Conservation (phyloP, 2,329 filamentous ascomycete species). For the Colletotrichum navitas region DNA sequence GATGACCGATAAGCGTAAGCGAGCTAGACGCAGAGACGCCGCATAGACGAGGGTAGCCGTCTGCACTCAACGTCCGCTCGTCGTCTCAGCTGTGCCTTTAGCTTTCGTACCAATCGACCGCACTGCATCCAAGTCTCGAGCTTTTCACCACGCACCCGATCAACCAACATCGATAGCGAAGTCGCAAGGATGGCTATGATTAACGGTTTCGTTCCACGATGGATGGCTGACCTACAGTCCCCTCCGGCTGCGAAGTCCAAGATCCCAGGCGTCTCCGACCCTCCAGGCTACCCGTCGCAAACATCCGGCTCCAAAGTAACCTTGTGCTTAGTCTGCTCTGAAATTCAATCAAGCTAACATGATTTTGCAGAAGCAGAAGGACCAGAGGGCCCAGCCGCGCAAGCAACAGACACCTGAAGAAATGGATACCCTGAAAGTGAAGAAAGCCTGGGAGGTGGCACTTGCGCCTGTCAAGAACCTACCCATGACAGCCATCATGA, state of each 20-base stretch:
- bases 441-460: conserved; percentile 98
- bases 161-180: background rate
- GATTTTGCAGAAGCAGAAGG: conserved; percentile 61
- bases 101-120: conserved; percentile 17
- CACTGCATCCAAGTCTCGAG: conserved; percentile 2
- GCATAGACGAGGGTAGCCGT: conserved; percentile 26
- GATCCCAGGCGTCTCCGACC: conserved; percentile 79
- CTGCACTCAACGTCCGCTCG: conserved; percentile 26
- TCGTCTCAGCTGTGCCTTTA: background rate
- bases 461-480: conserved; percentile 93
- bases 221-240: conserved; percentile 84
- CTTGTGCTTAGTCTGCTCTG: background rate
- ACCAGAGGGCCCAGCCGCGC: conserved; percentile 64
- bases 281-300: conserved; percentile 81
- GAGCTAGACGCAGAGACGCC: conserved; percentile 21
- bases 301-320: conserved; percentile 68
- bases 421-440: conserved; percentile 95
- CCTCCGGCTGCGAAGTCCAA: conserved; percentile 77
- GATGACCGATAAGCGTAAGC: conserved; percentile 34
- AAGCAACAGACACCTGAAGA: conserved; percentile 82
- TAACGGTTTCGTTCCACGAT: conserved; percentile 70
- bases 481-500: conserved; percentile 99
- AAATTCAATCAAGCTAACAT: background rate
- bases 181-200: conserved; percentile 38
- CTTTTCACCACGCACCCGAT: background rate